A percentile compares a stretch with the other conserved stretches of the same genome.
phyloP scores from a whole-genome alignment of 148 eudicot species.

The Heliamphora exappendiculata region DNA sequence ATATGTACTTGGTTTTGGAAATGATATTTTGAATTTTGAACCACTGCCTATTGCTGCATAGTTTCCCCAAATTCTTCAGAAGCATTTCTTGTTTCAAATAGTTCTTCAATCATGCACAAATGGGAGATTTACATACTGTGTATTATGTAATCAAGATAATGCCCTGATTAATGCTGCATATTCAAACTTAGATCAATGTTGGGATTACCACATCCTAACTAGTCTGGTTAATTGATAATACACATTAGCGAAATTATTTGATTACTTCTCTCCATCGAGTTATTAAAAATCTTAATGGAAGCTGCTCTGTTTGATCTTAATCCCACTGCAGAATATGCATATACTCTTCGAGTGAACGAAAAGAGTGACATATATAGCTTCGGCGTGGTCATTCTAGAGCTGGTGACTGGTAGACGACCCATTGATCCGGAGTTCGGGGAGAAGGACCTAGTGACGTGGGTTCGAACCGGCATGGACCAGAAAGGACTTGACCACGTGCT shows the following conservation, averaged over 20 bases:
- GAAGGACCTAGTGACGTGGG: constrained; percentile 38
- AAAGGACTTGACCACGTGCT: constrained; percentile 25
- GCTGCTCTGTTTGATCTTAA: background rate
- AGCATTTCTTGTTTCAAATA: background rate
- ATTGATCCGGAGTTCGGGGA: constrained; percentile 30
- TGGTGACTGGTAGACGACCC: constrained; percentile 34
- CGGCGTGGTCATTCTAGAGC: constrained; percentile 45
- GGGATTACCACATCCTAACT: background rate
- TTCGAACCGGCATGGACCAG: constrained; percentile 20
- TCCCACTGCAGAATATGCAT: constrained; percentile 37
- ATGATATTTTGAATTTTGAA: background rate
- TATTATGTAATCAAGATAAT: background rate
- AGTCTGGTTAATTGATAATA: background rate
- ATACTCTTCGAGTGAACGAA: constrained; percentile 42
- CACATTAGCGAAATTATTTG: background rate
- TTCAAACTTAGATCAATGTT: background rate
- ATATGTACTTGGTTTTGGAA: no score
- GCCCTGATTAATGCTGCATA: background rate
- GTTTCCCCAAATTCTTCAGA: background rate
- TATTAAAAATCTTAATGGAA: background rate
- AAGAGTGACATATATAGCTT: constrained; percentile 51
- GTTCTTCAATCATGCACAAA: background rate
- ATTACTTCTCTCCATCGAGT: background rate
- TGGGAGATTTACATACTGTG: no score
- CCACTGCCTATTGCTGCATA: background rate